Evolutionary conservation across 148 eudicot species (phyloP).

Genomic region (Persicaria tinctoria): DNA sequence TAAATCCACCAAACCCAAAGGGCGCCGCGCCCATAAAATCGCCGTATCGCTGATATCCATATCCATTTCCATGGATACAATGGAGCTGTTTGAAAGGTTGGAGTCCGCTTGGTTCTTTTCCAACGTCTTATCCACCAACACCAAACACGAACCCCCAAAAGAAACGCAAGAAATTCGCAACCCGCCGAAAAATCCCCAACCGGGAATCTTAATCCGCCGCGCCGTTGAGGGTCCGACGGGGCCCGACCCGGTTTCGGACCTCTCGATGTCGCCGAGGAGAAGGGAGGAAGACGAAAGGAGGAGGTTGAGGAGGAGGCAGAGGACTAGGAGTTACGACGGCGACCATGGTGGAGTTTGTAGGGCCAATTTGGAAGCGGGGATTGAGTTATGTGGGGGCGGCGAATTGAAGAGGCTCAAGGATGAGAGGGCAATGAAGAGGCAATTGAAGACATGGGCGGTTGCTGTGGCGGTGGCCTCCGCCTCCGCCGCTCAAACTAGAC

Average conservation of each 20-base stretch:
- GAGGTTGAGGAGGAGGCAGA: constrained; percentile 1
- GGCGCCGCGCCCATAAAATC: background rate
- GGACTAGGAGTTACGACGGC: background rate
- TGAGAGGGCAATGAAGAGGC: constrained; percentile 13
- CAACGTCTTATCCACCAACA: background rate
- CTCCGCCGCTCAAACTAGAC: background rate
- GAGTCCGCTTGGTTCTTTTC: constrained; percentile 5
- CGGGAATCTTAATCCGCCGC: background rate
- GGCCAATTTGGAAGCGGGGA: background rate
- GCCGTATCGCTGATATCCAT: background rate
- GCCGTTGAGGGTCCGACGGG: background rate
- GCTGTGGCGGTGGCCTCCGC: constrained; percentile 15
- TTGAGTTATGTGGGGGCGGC: background rate
- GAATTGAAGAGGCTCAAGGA: constrained; percentile 5
- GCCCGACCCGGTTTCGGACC: background rate
- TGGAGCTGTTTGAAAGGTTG: background rate
- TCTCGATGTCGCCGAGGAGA: constrained; percentile 7
- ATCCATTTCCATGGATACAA: background rate
- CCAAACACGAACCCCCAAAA: background rate
- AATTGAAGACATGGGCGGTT: constrained; percentile 21
- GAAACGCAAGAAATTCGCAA: background rate
- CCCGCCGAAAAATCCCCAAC: background rate
- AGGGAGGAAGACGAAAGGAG: constrained; percentile 7
- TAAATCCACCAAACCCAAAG: background rate
- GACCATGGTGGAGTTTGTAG: background rate